Evolutionary conservation across 495 filamentous ascomycete genomes (phyloP).

Genomic region (Penicillium samsonianum): DNA sequence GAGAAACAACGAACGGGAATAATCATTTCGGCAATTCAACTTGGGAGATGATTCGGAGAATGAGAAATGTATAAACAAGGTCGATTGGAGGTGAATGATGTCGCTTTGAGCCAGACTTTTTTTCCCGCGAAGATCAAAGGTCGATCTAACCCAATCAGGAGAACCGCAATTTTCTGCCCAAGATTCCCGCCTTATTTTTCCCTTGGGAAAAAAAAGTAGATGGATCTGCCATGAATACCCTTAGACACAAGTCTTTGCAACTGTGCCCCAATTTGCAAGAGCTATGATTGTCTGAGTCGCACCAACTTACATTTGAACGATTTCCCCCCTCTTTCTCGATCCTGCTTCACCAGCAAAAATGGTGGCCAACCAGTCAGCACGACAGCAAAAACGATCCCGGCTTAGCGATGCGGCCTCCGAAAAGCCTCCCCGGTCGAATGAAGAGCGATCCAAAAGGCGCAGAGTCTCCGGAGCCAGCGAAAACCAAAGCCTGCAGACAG

Average conservation of each 20-base stretch:
- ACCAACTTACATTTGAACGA: background rate
- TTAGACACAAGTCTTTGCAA: constrained; percentile 3
- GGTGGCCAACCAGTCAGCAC: constrained; percentile 24
- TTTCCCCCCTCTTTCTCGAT: background rate
- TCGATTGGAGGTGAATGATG: constrained; percentile 18
- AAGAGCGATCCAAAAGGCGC: constrained; percentile 38
- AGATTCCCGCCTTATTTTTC: constrained; percentile 23
- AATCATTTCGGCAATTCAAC: constrained; percentile 68
- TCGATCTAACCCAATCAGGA: constrained; percentile 13
- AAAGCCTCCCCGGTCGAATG: constrained; percentile 23
- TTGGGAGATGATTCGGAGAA: background rate
- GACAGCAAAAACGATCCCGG: constrained; percentile 40
- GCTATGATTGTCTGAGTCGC: constrained; percentile 11
- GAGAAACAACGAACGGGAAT: constrained; percentile 98
- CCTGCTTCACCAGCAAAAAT: constrained; percentile 15
- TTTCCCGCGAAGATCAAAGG: constrained; percentile 22
- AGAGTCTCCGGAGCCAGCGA: constrained; percentile 31
- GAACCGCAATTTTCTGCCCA: constrained; percentile 22
- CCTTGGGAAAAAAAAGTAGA: constrained; percentile 25
- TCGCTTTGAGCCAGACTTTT: constrained; percentile 23
- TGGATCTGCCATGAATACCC: constrained; percentile 4
- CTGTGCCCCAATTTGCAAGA: background rate
- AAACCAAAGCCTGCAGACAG: constrained; percentile 3
- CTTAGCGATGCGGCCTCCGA: constrained; percentile 34
- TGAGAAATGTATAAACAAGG: constrained; percentile 22